Base-by-base conservation (phyloP, 1,284 basidiomycete species). In the Athelia psychrophila region DNA sequence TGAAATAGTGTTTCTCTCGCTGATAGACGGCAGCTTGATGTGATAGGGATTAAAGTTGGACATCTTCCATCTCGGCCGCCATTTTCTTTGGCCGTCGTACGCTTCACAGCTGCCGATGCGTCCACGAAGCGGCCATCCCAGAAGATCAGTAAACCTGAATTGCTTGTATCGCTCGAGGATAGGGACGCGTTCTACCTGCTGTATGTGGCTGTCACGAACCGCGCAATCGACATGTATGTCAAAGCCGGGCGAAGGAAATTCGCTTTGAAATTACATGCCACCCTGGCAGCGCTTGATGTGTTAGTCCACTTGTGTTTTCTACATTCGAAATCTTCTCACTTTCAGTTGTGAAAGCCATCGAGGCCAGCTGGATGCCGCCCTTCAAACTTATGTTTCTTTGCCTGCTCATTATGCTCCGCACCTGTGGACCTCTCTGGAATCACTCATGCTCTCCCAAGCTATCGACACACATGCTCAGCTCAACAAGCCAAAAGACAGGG, bases 201-300 rank as follows among this genome's bases (percentile, higher is more conserved):
- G 10, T 96, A 95, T 64, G 72, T 84, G 15, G 71, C 71, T 15
- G 67, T 88, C 30, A 93, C 91, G 2, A 90, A 91, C 60, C 84
- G 87, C 46, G 86, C 91, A 8, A 88, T 96, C 46, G 84, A 91
- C 44, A 79, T 89, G 53, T 97, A 93, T 61, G 85, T 84, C 42
- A 85, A 83, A 53, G 86, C 89, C 15, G 87, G 87, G 3, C 82
- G 94, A 47, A 79, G 86, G 47, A 90, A 95, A 61, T 93, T 91
- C 60, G 90, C 91, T 1, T 70, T 95, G 40, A 88, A 89, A 60
- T 71, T 97, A 44, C 91, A 93, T 60, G 88, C 87, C 2, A 85
- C 81, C 60, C 75, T 98, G 2, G 95, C 94, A 0, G 89, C 89
- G 8, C 79, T 98, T 19, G 91, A 97, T 59, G 68, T 88, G 92